Conservation (phyloP, 1,139 yeast species). For the Yamadazyma atmosphaerica region DNA sequence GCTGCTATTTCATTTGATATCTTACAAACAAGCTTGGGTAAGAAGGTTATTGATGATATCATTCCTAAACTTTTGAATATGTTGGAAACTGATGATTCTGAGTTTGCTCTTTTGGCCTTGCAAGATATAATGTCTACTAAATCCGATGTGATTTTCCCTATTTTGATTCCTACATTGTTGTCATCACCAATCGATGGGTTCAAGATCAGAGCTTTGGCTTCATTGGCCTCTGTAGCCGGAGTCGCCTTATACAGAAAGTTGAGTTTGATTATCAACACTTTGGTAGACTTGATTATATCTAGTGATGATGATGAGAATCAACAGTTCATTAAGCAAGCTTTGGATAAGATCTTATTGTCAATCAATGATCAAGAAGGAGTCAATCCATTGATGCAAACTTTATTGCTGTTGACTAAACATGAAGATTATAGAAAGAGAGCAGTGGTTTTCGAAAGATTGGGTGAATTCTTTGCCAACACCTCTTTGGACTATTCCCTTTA, state of each 20-base stretch:
- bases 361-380: constrained; percentile 79
- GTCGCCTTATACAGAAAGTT: constrained; percentile 73
- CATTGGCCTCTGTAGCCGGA: constrained; percentile 91
- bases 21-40: constrained; percentile 79
- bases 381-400: constrained; percentile 81
- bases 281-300: constrained; percentile 60
- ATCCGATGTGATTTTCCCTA: constrained; percentile 91
- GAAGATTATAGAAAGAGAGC: constrained; percentile 71
- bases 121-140: constrained; percentile 91
- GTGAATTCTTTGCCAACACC: constrained; percentile 66
- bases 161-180: constrained; percentile 81
- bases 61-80: constrained; percentile 78
- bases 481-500: constrained; percentile 71
- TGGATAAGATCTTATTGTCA: constrained; percentile 69
- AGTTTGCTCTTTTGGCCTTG: constrained; percentile 81
- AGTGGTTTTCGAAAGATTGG: constrained; percentile 67
- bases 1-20: constrained; percentile 92
- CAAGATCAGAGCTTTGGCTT: constrained; percentile 85
- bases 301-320: constrained; percentile 31
- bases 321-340: constrained; percentile 50
- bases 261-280: constrained; percentile 67
- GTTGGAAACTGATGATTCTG: constrained; percentile 61
- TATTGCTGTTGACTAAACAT: constrained; percentile 72
- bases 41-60: constrained; percentile 82
- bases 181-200: constrained; percentile 78